These are phyloP conservation scores for Brassica rapa DNA, from an alignment of 345 rosid species.

Conservation along the genomic window DNA sequence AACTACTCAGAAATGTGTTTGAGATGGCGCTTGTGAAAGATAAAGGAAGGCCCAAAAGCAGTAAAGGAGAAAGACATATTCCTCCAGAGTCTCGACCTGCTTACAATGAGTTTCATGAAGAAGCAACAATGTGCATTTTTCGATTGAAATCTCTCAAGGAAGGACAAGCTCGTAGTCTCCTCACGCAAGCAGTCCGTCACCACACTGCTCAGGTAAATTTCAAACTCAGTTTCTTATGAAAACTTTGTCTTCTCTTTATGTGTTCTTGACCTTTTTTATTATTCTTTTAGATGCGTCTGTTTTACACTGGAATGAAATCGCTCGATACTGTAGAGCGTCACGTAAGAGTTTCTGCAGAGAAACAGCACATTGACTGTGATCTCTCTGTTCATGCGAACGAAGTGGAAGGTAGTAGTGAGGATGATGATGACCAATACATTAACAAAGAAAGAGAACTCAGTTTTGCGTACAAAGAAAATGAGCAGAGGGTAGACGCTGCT, in stretches of 20 bases:
- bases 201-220: constrained; percentile 92
- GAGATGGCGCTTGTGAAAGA: constrained; percentile 79
- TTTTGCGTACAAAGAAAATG: constrained; percentile 70
- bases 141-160: constrained; percentile 91
- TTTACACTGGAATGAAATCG: constrained; percentile 74
- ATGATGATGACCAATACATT: constrained; percentile 42
- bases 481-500: constrained; percentile 44
- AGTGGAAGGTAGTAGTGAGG: constrained; percentile 46
- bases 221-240: neutral
- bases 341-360: constrained; percentile 65
- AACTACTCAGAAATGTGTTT: constrained; percentile 62
- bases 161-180: constrained; percentile 89
- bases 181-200: constrained; percentile 92
- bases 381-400: constrained; percentile 68
- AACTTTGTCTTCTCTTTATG: neutral
- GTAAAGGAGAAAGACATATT: constrained; percentile 63
- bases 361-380: constrained; percentile 85
- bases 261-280: constrained; percentile 1
- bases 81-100: constrained; percentile 70
- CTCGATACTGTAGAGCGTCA: constrained; percentile 77
- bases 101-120: constrained; percentile 72
- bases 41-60: constrained; percentile 70
- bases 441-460: constrained; percentile 71
- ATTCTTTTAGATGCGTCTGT: constrained; percentile 74
- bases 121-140: constrained; percentile 81